Evolutionary conservation across 225 moss, liverwort and hornwort genomes (phyloP), one percentile per base, ranked within the genome.

Genomic region (Climacium dendroides): DNA sequence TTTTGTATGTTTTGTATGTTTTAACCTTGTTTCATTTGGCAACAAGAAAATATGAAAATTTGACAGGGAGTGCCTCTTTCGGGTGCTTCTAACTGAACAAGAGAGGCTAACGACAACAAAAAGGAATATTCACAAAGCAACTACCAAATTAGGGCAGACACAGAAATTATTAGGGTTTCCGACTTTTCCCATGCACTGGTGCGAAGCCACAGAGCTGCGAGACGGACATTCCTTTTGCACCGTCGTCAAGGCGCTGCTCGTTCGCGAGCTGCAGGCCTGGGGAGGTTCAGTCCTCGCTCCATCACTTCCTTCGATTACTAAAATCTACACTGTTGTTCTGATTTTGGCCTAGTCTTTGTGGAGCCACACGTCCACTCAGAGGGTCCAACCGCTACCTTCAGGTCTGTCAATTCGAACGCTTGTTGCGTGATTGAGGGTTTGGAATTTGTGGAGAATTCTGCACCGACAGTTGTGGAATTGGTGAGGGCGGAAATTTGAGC

Each of bases 201-300:
- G 29, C 47, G 11, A 32, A 48, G 48, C 12, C 9, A 10, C 29
- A 18, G 47, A 72, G 39, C 72, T 71, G 57, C 58, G 8, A 25
- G 0, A 0, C 0, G 0, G 2, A 0, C 0, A 5, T 57, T 48
- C 73, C 74, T 87, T 91, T 87, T 7, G n/a, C 87, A 73, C 90
- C 91, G 73, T 90, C 48, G 82, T 79, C 79, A 87, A 87, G 93
- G 88, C 82, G 58, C 74, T 24, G 90, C 91, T 90, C 89, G 74
- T 13, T 3, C 6, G 70, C 81, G 89, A 89, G 86, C 86, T 84
- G 35, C 35, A 45, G 83, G 34, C 85, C 90, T 87, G 69, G 69
- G 90, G 91, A 90, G 90, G 90, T 79, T 75, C 32, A 23, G 54
- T 54, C 34, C 39, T 54, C 19, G 37, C 23, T 67, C 20, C 37